Evolutionary conservation across 106 monocot species (phyloP).

Genomic region (Dendrobium huoshanense): DNA sequence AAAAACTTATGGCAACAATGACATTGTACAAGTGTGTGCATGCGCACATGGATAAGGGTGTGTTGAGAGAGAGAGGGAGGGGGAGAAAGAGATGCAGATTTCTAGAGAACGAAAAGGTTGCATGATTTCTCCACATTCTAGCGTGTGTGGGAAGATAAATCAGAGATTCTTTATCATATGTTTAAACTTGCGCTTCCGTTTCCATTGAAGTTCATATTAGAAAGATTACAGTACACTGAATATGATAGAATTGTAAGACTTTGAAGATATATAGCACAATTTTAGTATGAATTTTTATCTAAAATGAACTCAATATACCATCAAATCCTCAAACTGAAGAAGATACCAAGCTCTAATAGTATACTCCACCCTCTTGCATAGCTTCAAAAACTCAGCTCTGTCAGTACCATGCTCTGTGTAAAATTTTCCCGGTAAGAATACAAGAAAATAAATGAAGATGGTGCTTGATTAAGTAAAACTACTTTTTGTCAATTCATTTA

Average conservation of each 20-base stretch:
- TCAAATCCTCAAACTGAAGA: conserved; percentile 72
- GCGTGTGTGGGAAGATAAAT: neutral
- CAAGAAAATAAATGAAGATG: neutral
- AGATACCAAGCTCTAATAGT: conserved; percentile 76
- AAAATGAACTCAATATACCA: conserved; percentile 25
- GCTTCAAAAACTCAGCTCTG: conserved; percentile 52
- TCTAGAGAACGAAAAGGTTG: neutral
- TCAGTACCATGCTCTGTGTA: conserved; percentile 49
- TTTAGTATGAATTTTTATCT: neutral
- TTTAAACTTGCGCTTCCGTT: neutral
- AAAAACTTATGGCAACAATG: neutral
- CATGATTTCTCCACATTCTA: neutral
- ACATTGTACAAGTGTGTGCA: neutral
- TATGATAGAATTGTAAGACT: neutral
- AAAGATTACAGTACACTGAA: neutral
- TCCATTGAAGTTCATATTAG: neutral
- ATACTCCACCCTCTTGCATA: conserved; percentile 73
- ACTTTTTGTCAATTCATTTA: neutral
- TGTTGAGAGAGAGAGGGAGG: neutral
- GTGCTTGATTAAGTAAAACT: neutral
- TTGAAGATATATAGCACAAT: neutral
- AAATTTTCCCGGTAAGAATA: neutral
- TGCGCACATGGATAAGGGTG: neutral
- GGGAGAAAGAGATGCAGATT: neutral
- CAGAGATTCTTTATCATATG: neutral